A percentile compares a stretch with the other conserved stretches of the same genome.
phyloP scores from a whole-genome alignment of 2,329 filamentous ascomycete genomes.

The Pleurostoma richardsiae region DNA sequence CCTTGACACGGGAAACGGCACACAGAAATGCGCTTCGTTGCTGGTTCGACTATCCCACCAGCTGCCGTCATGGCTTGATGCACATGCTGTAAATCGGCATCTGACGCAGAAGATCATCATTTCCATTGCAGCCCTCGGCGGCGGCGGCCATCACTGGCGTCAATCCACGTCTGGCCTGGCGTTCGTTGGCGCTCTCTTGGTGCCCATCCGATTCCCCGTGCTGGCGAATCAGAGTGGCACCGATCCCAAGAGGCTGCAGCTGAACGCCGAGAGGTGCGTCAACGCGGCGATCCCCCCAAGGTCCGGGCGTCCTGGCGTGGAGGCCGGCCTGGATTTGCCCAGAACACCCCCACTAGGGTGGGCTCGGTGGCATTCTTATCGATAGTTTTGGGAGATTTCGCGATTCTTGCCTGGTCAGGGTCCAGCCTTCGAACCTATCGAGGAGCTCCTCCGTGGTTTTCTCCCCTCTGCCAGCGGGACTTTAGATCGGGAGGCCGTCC shows the following conservation, averaged over 20 bases:
- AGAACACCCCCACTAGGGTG: too few species aligned
- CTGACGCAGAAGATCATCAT: too few species aligned
- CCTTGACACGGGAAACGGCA: too few species aligned
- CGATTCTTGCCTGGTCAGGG: neutral
- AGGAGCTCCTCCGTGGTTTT: neutral
- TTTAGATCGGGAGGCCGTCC: neutral
- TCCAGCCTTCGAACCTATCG: neutral
- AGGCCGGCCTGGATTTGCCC: slow-evolving; percentile 7
- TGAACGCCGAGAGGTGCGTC: slow-evolving; percentile 8
- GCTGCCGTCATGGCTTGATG: too few species aligned
- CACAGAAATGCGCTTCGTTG: too few species aligned
- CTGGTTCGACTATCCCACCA: too few species aligned
- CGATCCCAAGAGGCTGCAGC: neutral
- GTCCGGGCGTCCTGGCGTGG: slow-evolving; percentile 2
- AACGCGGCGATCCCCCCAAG: slow-evolving; percentile 6
- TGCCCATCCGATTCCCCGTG: too few species aligned
- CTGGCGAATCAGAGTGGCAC: neutral
- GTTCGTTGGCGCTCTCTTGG: too few species aligned
- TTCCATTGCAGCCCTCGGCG: too few species aligned
- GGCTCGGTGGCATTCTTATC: neutral
- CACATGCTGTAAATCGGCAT: too few species aligned
- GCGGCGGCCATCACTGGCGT: too few species aligned
- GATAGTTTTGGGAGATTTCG: neutral
- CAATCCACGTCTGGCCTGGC: too few species aligned
- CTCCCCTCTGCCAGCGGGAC: neutral